phyloP scores from a whole-genome alignment of 1,139 yeast genomes.

The Debaryomyces nepalensis region DNA sequence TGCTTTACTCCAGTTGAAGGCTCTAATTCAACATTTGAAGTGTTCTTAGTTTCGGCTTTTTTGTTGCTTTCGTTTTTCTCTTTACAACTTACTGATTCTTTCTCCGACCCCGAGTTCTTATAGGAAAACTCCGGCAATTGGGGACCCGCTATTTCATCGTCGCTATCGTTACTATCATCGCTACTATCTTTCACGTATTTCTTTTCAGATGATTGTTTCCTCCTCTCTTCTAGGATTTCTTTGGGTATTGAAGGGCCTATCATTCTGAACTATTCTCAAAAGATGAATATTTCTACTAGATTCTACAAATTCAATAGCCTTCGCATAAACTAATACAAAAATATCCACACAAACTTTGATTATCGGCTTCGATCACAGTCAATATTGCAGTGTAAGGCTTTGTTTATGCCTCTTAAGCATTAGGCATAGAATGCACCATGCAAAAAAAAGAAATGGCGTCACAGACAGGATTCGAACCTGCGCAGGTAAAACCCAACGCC shows the following conservation, averaged over 20 bases:
- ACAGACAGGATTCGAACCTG: slow-evolving; percentile 90
- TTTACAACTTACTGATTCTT: not conserved
- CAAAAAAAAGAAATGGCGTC: slow-evolving; percentile 53
- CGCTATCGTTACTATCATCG: slow-evolving; percentile 13
- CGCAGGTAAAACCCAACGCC: slow-evolving; percentile 86
- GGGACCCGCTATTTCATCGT: slow-evolving; percentile 16
- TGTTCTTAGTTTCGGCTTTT: not conserved
- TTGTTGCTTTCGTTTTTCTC: not conserved
- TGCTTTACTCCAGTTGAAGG: slow-evolving; percentile 9
- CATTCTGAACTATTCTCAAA: too few relatives aligned
- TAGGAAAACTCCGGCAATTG: slow-evolving; percentile 4
- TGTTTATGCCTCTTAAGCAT: too few relatives aligned
- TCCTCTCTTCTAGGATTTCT: slow-evolving; percentile 11
- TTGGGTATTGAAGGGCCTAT: slow-evolving; percentile 18
- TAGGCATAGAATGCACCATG: not conserved
- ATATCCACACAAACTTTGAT: not conserved
- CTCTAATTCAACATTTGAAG: not conserved
- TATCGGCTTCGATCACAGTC: not conserved
- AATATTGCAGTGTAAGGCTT: too few relatives aligned
- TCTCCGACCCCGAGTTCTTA: not conserved
- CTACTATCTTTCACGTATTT: slow-evolving; percentile 1
- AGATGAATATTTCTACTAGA: too few relatives aligned
- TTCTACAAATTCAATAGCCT: too few relatives aligned
- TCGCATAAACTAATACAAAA: too few relatives aligned
- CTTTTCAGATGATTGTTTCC: not conserved